Evolutionary conservation across 257 asterid genomes (phyloP), one percentile per base, ranked within the genome.

Genomic region (Petrea volubilis): DNA sequence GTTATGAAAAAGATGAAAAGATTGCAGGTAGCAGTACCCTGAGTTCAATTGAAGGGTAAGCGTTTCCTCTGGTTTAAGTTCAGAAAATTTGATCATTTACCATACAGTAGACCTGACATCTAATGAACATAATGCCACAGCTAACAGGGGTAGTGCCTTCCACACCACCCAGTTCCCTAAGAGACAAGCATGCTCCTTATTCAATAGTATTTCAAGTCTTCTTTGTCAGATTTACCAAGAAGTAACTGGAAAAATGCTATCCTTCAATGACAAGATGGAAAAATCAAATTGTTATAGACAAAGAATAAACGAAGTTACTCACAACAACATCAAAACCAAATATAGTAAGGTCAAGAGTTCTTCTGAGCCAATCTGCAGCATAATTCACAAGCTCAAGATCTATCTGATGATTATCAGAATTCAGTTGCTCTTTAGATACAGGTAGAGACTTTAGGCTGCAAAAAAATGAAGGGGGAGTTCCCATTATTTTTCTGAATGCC

Each of bases 291-390:
- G 27, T 20, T 23, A 12, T 40, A 25, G 38, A 66, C 24, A 55
- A 52, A 55, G 72, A 75, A 44, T 53, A 52, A 1, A 28, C 27
- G 38, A 7, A 51, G 59, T 59, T 66, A 86, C 97, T 87, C 79
- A 93, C 97, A 53, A 93, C 96, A 40, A 92, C 94, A 76, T 92
- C 99, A 75, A 95, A 95, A 71, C 99, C 99, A 36, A 95, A 85
- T 68, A 95, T 80, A 44, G 97, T 92, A 71, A 95, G 97, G 75
- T 86, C 82, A 41, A 95, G 97, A 31, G 61, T 77, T 76, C 75
- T 77, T 81, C 95, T 81, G 59, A 92, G 93, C 91, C 92, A 90
- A 67, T 83, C 73, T 59, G 97, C 94, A 24, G 98, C 97, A 75
- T 60, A 74, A 13, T 81, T 88, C 55, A 95, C 94, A 52, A 95